phyloP scores from a whole-genome alignment of 139 green algal species.

The Microglena sp. region DNA sequence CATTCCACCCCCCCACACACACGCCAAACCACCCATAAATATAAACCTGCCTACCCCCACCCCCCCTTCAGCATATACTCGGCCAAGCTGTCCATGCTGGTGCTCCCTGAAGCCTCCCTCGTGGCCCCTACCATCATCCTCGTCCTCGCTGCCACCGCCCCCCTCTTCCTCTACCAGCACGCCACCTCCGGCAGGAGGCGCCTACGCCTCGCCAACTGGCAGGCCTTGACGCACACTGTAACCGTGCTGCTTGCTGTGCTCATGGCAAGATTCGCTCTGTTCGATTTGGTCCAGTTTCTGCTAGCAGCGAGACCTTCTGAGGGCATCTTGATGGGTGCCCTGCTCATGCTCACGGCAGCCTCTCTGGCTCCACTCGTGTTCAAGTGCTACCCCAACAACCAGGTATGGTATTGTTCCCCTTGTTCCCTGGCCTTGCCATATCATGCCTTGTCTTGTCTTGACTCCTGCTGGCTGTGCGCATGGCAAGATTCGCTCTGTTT shows the following conservation, averaged over 20 bases:
- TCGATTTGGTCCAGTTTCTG: slow-evolving; percentile 59
- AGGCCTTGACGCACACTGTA: slow-evolving; percentile 42
- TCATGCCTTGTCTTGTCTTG: not conserved
- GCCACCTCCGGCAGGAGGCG: slow-evolving; percentile 1
- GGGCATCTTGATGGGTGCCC: slow-evolving; percentile 63
- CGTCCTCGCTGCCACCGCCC: slow-evolving; percentile 36
- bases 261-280: slow-evolving; percentile 73
- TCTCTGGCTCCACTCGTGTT: slow-evolving; percentile 59
- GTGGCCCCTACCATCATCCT: slow-evolving; percentile 17
- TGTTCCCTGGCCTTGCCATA: no score
- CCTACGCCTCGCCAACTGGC: slow-evolving; percentile 31
- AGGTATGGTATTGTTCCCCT: no score
- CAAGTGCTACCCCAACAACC: slow-evolving; percentile 45
- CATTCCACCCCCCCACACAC: no score
- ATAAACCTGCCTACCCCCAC: no score
- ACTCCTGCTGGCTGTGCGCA: no score
- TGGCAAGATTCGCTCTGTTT: no score
- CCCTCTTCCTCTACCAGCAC: slow-evolving; percentile 37
- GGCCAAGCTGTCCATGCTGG: slow-evolving; percentile 80
- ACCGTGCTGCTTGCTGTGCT: slow-evolving; percentile 42
- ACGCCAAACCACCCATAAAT: no score
- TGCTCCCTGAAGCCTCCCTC: slow-evolving; percentile 63
- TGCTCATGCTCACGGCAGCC: slow-evolving; percentile 47
- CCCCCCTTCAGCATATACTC: no score
- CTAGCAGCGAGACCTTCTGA: slow-evolving; percentile 57